phyloP scores from a whole-genome alignment of 2,329 filamentous ascomycete species.

The Sphaerulina vaccinii region DNA sequence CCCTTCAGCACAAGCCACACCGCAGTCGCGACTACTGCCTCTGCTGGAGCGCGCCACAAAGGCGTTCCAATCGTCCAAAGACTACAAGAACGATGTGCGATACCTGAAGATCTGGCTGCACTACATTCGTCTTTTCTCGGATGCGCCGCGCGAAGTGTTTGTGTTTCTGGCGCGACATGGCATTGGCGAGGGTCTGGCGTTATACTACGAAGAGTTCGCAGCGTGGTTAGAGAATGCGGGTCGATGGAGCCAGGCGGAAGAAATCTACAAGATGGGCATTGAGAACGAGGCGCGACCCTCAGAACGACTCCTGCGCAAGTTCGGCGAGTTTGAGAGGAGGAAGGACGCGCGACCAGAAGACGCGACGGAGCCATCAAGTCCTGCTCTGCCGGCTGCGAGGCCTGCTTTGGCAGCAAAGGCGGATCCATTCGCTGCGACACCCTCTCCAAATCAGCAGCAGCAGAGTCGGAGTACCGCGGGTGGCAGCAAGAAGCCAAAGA shows the following conservation, averaged over 20 bases:
- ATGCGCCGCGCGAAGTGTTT: constrained; percentile 89
- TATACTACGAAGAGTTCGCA: constrained; percentile 97
- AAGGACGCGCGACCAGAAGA: constrained; percentile 65
- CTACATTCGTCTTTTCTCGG: constrained; percentile 90
- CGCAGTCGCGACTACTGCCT: constrained; percentile 83
- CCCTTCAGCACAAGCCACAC: constrained; percentile 86
- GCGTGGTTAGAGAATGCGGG: constrained; percentile 83
- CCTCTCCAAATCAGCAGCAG: constrained; percentile 65
- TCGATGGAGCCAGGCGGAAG: constrained; percentile 86
- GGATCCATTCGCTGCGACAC: constrained; percentile 68
- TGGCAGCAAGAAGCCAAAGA: constrained; percentile 67
- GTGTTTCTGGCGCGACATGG: constrained; percentile 84
- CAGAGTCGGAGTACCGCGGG: constrained; percentile 40
- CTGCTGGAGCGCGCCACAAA: constrained; percentile 92
- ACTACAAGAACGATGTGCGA: constrained; percentile 93
- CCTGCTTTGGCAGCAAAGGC: constrained; percentile 81
- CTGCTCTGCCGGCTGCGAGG: constrained; percentile 78
- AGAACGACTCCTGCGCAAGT: constrained; percentile 81
- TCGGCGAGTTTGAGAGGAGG: constrained; percentile 83
- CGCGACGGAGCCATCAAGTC: constrained; percentile 70
- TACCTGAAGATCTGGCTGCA: constrained; percentile 93
- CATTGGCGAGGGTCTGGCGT: constrained; percentile 80
- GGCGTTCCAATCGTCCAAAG: constrained; percentile 75
- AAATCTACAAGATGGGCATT: constrained; percentile 87
- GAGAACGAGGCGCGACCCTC: constrained; percentile 82